phyloP scores from a whole-genome alignment of 805 yeast species.

The Wickerhamomyces ciferrii region DNA sequence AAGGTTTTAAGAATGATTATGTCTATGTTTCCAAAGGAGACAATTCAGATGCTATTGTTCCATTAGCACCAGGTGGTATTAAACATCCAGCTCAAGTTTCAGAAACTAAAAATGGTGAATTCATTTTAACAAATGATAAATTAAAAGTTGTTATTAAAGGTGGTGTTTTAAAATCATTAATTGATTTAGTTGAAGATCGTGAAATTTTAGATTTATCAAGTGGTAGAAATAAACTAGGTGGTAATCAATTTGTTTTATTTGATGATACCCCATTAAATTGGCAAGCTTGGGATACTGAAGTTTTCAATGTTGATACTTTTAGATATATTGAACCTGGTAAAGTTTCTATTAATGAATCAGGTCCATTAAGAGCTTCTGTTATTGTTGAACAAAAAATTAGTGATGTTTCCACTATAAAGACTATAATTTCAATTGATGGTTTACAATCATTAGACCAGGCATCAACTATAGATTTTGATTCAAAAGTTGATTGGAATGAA shows the following conservation, averaged over 20 bases:
- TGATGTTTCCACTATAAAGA: slow-evolving; percentile 49
- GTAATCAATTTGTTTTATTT: slow-evolving; percentile 75
- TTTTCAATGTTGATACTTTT: slow-evolving; percentile 75
- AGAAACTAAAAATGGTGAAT: slow-evolving; percentile 34
- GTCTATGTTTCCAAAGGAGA: slow-evolving; percentile 8
- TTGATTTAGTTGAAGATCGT: slow-evolving; percentile 50
- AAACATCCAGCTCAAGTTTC: slow-evolving; percentile 45
- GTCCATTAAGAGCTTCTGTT: slow-evolving; percentile 60
- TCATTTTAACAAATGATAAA: slow-evolving; percentile 54
- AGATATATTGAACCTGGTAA: slow-evolving; percentile 36
- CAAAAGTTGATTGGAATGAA: slow-evolving; percentile 82
- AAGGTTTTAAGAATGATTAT: slow-evolving; percentile 17
- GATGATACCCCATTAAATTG: slow-evolving; percentile 88
- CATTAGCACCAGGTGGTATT: slow-evolving; percentile 10
- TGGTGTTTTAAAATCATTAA: slow-evolving; percentile 57
- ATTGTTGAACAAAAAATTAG: slow-evolving; percentile 59
- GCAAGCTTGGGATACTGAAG: slow-evolving; percentile 98
- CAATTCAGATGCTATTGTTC: slow-evolving; percentile 7
- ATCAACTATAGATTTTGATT: slow-evolving; percentile 44
- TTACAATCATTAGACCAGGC: slow-evolving; percentile 28
- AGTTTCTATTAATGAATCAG: slow-evolving; percentile 37
- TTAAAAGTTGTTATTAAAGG: slow-evolving; percentile 55
- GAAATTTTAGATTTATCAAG: slow-evolving; percentile 61
- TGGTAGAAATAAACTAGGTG: slow-evolving; percentile 56
- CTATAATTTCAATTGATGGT: slow-evolving; percentile 68